Conservation (phyloP, 2,329 filamentous ascomycete species). For the Grosmannia clavigera region DNA sequence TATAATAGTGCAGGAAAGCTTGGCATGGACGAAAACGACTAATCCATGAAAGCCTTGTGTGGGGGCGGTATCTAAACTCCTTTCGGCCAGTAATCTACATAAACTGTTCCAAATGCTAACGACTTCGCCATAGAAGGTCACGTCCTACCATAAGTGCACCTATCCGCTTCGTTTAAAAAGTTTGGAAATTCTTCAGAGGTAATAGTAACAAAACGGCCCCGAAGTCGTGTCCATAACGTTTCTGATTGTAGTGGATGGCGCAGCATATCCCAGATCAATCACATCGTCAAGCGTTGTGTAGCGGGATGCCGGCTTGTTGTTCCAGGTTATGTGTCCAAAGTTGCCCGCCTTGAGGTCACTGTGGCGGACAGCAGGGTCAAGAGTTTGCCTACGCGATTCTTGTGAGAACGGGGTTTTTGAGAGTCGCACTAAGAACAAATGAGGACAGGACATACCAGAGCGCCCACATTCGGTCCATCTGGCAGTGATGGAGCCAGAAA, state of each 20-base stretch:
- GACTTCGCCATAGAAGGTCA: too few relatives aligned
- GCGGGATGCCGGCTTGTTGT: conserved; percentile 15
- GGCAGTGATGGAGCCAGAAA: conserved; percentile 12
- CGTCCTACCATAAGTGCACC: too few relatives aligned
- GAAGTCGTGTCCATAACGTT: conserved; percentile 18
- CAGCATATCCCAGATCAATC: conserved; percentile 20
- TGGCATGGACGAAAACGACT: too few relatives aligned
- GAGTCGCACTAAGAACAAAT: too few relatives aligned
- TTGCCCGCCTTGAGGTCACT: conserved; percentile 15
- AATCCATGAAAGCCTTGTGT: too few relatives aligned
- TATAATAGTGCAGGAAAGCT: too few relatives aligned
- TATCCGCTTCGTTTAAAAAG: too few relatives aligned
- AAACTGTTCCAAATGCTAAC: too few relatives aligned
- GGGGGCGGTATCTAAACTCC: too few relatives aligned
- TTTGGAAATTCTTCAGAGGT: conserved; percentile 1
- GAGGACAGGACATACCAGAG: conserved; percentile 1
- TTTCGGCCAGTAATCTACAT: too few relatives aligned
- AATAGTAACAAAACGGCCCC: conserved; percentile 20
- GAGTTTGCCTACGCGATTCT: conserved; percentile 10
- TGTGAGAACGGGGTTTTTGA: not conserved
- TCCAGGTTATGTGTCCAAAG: conserved; percentile 19
- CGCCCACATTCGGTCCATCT: conserved; percentile 11
- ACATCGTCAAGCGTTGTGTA: conserved; percentile 15
- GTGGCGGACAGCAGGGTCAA: conserved; percentile 13
- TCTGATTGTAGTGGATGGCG: conserved; percentile 14